phyloP scores from a whole-genome alignment of 495 filamentous ascomycete species.

The Aspergillus cavernicola region DNA sequence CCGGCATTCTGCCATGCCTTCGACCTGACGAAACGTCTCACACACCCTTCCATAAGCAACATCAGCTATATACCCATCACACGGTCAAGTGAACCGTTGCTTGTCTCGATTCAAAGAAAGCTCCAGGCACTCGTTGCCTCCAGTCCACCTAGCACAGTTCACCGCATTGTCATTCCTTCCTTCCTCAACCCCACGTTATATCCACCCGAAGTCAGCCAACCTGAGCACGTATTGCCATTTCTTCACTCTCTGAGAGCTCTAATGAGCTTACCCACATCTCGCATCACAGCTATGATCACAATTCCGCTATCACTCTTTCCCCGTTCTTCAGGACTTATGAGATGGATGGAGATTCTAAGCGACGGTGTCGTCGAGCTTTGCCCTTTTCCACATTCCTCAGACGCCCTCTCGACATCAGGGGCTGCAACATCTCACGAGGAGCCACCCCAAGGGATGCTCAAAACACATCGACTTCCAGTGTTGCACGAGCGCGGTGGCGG shows the following conservation, averaged over 20 bases:
- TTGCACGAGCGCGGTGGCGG: constrained; percentile 85
- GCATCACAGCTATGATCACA: constrained; percentile 72
- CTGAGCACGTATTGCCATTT: constrained; percentile 75
- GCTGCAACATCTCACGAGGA: constrained; percentile 59
- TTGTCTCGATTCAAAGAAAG: constrained; percentile 58
- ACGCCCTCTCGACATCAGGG: constrained; percentile 51
- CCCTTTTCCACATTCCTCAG: constrained; percentile 70
- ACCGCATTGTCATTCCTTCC: constrained; percentile 79
- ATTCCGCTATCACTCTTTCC: constrained; percentile 79
- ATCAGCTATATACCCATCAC: constrained; percentile 56
- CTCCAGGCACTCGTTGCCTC: constrained; percentile 55
- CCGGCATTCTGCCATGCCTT: constrained; percentile 79
- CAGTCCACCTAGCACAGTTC: constrained; percentile 57
- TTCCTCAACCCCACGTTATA: constrained; percentile 83
- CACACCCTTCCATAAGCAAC: constrained; percentile 50
- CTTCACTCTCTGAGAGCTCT: constrained; percentile 75
- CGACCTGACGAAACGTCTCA: constrained; percentile 82
- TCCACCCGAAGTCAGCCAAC: constrained; percentile 59
- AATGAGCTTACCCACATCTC: constrained; percentile 59
- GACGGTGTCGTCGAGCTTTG: constrained; percentile 88
- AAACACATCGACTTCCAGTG: constrained; percentile 75
- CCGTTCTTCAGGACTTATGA: constrained; percentile 68
- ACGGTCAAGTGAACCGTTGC: constrained; percentile 55
- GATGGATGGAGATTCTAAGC: constrained; percentile 82
- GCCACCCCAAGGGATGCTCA: constrained; percentile 79